A percentile compares a stretch with the other conserved stretches of the same genome.
phyloP scores from a whole-genome alignment of 225 moss, liverwort and hornwort genomes.

The Bryum argenteum region DNA sequence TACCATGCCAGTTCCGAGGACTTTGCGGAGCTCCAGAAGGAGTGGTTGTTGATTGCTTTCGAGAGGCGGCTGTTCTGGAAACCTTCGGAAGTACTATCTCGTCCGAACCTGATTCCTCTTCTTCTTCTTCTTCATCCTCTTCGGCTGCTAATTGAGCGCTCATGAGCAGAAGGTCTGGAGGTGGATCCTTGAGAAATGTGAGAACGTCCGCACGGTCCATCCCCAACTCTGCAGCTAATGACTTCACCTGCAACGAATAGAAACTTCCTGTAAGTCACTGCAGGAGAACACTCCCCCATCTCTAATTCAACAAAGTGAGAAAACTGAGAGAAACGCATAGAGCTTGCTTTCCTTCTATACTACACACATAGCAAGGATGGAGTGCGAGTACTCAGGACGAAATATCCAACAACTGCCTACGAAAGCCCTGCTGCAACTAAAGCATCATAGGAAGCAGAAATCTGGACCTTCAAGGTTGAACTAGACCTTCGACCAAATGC shows the following conservation, averaged over 20 bases:
- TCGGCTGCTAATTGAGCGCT: slow-evolving; percentile 50
- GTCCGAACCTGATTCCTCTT: neutral
- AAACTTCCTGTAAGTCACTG: neutral
- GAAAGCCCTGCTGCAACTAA: neutral
- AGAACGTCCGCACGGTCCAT: slow-evolving; percentile 85
- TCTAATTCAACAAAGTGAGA: neutral
- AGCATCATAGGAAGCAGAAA: slow-evolving; percentile 17
- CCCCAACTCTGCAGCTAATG: slow-evolving; percentile 73
- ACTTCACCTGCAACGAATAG: slow-evolving; percentile 68
- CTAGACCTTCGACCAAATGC: neutral
- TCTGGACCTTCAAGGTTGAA: neutral
- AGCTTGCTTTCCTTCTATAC: neutral
- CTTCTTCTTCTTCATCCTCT: slow-evolving; percentile 28
- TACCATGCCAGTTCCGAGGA: slow-evolving; percentile 67
- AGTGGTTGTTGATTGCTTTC: slow-evolving; percentile 39
- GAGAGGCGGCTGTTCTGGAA: slow-evolving; percentile 26
- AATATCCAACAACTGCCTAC: neutral
- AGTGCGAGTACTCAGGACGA: neutral
- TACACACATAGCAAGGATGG: neutral
- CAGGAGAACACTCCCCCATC: neutral
- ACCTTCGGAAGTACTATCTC: slow-evolving; percentile 26
- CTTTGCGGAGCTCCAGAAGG: slow-evolving; percentile 43
- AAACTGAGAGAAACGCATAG: neutral
- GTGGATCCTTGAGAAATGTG: slow-evolving; percentile 76
- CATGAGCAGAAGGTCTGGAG: slow-evolving; percentile 81